Evolutionary conservation across 257 asterid species (phyloP).

Genomic region (Jasminum sambac): DNA sequence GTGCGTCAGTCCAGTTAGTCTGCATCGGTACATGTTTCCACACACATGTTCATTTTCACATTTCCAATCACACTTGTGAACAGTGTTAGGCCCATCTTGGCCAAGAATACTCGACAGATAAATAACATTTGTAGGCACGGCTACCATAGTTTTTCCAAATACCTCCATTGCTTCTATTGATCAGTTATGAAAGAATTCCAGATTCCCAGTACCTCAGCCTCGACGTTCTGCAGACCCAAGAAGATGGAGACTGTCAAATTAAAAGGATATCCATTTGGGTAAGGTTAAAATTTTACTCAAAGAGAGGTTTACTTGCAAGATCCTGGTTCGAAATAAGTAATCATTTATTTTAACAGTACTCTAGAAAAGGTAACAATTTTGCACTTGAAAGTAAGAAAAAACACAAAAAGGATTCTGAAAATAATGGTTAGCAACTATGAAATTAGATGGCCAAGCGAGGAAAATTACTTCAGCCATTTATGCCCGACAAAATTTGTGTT

Average conservation of each 20-base stretch:
- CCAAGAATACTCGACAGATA: conserved; percentile 92
- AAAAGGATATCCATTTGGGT: conserved; percentile 24
- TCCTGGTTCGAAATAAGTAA: conserved; percentile 10
- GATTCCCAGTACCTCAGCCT: conserved; percentile 29
- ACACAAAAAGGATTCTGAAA: too few species aligned
- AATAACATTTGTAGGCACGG: conserved; percentile 72
- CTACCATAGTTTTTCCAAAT: conserved; percentile 84
- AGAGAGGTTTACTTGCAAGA: not conserved
- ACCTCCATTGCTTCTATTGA: conserved; percentile 70
- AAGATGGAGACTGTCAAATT: conserved; percentile 41
- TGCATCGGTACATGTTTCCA: conserved; percentile 96
- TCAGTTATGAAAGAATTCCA: conserved; percentile 28
- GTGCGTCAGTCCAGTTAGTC: conserved; percentile 85
- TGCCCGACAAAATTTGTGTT: not conserved
- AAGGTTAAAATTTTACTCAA: not conserved
- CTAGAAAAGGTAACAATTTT: not conserved
- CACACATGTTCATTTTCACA: conserved; percentile 82
- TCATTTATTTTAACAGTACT: not conserved
- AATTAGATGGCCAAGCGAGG: not conserved
- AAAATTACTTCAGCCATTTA: not conserved
- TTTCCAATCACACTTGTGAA: conserved; percentile 98
- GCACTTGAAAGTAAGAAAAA: not conserved
- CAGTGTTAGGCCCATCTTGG: conserved; percentile 91
- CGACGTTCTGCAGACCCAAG: conserved; percentile 69
- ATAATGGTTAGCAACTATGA: not conserved